A percentile compares a stretch with the other conserved stretches of the same genome.
Conservation (phyloP, 73 alveolate genomes). For the Paramecium primaurelia region DNA sequence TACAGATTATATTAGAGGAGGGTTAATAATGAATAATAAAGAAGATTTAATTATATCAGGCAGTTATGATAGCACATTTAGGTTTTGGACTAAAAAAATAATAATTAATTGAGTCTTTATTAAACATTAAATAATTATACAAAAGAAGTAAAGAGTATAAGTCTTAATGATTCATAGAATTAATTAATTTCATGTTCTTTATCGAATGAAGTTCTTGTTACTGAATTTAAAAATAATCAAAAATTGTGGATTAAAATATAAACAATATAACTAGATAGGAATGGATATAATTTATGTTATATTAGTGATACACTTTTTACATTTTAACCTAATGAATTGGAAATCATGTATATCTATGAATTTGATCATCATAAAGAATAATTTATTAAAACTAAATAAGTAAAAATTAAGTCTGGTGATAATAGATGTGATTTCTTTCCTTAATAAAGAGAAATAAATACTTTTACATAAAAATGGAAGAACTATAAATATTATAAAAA, state of each 20-base stretch:
- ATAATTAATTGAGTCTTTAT: neutral
- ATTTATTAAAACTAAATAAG: neutral
- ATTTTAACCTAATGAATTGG: neutral
- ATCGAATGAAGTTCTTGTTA: neutral
- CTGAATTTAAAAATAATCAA: neutral
- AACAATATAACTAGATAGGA: neutral
- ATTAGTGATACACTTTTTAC: neutral
- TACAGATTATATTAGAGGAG: neutral
- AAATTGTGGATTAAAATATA: neutral
- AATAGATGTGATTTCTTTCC: neutral
- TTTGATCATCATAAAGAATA: neutral
- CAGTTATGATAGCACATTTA: neutral
- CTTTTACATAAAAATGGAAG: neutral
- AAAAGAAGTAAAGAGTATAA: neutral
- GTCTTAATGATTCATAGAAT: neutral
- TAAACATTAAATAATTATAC: neutral
- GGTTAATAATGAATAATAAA: neutral
- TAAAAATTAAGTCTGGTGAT: neutral
- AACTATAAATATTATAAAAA: neutral
- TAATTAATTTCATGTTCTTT: neutral
- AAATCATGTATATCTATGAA: neutral
- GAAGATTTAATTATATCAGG: neutral
- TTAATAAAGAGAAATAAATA: neutral
- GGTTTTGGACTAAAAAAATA: neutral
- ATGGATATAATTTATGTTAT: neutral